phyloP scores from a whole-genome alignment of 768 basidiomycete species.

The Mycena kentingensis region DNA sequence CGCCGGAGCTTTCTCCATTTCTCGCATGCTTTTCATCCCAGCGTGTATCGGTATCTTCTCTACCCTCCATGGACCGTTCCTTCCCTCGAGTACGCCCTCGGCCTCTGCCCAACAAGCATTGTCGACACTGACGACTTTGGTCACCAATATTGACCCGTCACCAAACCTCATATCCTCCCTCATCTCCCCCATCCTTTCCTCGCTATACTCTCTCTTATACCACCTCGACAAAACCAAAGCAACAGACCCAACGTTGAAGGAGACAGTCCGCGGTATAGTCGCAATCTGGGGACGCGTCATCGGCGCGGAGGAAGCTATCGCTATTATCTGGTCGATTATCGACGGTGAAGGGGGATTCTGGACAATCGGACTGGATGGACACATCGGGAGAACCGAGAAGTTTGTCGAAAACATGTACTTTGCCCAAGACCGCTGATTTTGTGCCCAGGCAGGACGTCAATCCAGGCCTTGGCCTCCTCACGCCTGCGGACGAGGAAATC shows the following conservation, averaged over 20 bases:
- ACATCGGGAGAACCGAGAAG: slow-evolving; percentile 45
- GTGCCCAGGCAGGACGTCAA: too few species aligned
- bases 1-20: slow-evolving; percentile 68
- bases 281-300: slow-evolving; percentile 77
- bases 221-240: slow-evolving; percentile 56
- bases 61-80: slow-evolving; percentile 57
- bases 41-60: slow-evolving; percentile 44
- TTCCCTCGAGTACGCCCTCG: slow-evolving; percentile 16
- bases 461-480: slow-evolving; percentile 47
- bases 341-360: slow-evolving; percentile 52
- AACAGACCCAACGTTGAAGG: slow-evolving; percentile 65
- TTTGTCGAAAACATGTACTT: too few species aligned
- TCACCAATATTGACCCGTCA: slow-evolving; percentile 80
- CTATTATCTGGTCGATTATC: slow-evolving; percentile 62
- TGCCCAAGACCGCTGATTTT: too few species aligned
- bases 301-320: slow-evolving; percentile 49
- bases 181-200: slow-evolving; percentile 66
- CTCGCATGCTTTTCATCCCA: slow-evolving; percentile 55
- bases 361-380: slow-evolving; percentile 58
- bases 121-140: slow-evolving; percentile 53
- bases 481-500: slow-evolving; percentile 54
- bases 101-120: slow-evolving; percentile 45
- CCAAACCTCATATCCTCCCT: slow-evolving; percentile 63
- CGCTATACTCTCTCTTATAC: slow-evolving; percentile 65
- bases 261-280: slow-evolving; percentile 61